Conservation (phyloP, 2,329 filamentous ascomycete species). For the Fusarium acutatum region DNA sequence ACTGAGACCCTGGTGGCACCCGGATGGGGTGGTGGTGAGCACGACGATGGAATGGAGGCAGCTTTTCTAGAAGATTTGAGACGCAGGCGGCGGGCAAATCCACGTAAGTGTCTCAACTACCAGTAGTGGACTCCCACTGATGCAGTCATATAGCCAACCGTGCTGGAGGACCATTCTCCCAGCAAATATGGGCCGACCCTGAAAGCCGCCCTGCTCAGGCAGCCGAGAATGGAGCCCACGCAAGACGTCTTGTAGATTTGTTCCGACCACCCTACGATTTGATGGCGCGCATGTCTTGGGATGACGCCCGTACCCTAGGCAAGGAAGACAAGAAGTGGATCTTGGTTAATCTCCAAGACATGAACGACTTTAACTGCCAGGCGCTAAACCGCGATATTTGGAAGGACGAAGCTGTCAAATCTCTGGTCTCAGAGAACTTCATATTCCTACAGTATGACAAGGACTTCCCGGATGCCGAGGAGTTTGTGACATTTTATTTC, state of each 20-base stretch:
- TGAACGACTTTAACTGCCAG: conserved; percentile 93
- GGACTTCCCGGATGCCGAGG: conserved; percentile 77
- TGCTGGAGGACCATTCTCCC: conserved; percentile 49
- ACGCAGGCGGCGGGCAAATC: conserved; percentile 48
- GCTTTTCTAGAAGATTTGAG: conserved; percentile 74
- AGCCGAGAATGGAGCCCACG: conserved; percentile 68
- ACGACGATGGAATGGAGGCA: conserved; percentile 61
- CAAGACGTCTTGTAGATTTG: conserved; percentile 84
- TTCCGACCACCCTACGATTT: conserved; percentile 93
- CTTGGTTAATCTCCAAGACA: conserved; percentile 93
- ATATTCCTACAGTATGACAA: conserved; percentile 96
- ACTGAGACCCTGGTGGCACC: conserved; percentile 91
- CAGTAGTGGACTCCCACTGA: neutral
- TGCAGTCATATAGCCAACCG: conserved; percentile 25
- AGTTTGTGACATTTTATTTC: conserved; percentile 94
- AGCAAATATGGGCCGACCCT: conserved; percentile 50
- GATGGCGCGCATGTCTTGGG: conserved; percentile 83
- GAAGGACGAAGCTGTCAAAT: conserved; percentile 83
- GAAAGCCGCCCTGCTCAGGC: conserved; percentile 31
- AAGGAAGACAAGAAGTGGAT: conserved; percentile 94
- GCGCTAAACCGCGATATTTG: conserved; percentile 93
- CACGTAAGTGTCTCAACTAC: conserved; percentile 39
- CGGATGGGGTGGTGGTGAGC: conserved; percentile 56
- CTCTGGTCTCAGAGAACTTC: conserved; percentile 90
- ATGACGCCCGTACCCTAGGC: conserved; percentile 83